phyloP scores from a whole-genome alignment of 805 yeast genomes.

The Teunomyces funiuensis region DNA sequence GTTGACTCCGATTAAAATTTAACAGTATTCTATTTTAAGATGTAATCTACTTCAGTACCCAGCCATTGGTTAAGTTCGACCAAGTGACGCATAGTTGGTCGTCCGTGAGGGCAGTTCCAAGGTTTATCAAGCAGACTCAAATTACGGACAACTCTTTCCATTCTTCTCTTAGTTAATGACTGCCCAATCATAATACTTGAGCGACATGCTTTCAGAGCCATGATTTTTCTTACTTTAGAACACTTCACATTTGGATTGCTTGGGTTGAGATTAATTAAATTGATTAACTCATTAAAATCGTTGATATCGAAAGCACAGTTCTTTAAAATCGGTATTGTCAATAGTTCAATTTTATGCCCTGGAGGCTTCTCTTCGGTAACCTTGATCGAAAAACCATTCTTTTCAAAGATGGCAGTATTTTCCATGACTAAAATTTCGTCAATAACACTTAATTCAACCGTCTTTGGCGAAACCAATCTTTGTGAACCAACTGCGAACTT shows the following conservation, averaged over 20 bases:
- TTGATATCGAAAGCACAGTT: conserved; percentile 60
- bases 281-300: conserved; percentile 78
- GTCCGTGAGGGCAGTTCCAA: conserved; percentile 96
- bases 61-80: conserved; percentile 48
- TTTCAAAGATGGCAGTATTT: conserved; percentile 52
- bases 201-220: conserved; percentile 95
- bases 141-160: conserved; percentile 68
- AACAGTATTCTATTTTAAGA: background rate
- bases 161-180: conserved; percentile 54
- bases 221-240: conserved; percentile 76
- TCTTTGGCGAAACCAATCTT: conserved; percentile 57
- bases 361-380: conserved; percentile 52
- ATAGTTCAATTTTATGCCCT: conserved; percentile 55
- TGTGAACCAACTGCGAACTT: conserved; percentile 58
- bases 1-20: too few relatives aligned
- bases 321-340: conserved; percentile 73
- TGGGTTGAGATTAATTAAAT: conserved; percentile 54
- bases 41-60: conserved; percentile 7
- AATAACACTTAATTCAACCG: conserved; percentile 68
- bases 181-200: conserved; percentile 93
- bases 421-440: conserved; percentile 77
- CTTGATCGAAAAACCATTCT: conserved; percentile 70
- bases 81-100: conserved; percentile 94
- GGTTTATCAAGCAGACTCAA: conserved; percentile 80
- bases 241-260: conserved; percentile 47